Conservation (phyloP, 1,139 yeast genomes). For the Yamadazyma aaseri region DNA sequence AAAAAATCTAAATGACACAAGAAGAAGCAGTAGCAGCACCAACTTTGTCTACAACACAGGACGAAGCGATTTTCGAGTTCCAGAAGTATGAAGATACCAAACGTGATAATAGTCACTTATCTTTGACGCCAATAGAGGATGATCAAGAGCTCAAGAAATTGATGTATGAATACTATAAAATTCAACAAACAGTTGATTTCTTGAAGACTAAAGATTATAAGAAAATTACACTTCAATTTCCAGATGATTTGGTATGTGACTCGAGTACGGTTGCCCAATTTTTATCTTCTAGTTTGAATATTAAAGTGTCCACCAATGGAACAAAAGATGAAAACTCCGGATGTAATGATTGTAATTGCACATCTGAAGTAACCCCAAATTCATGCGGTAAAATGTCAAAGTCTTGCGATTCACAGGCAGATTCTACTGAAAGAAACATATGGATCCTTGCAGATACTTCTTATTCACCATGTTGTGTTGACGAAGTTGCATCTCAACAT, state of each 20-base stretch:
- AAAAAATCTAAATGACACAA: conserved; percentile 10
- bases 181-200: conserved; percentile 43
- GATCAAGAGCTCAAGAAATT: conserved; percentile 19
- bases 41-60: conserved; percentile 59
- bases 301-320: neutral
- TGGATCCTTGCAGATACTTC: conserved; percentile 94
- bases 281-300: conserved; percentile 24
- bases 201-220: conserved; percentile 33
- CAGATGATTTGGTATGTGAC: conserved; percentile 76
- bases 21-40: conserved; percentile 43
- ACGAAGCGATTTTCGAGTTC: conserved; percentile 48
- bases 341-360: conserved; percentile 4
- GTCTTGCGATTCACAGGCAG: neutral
- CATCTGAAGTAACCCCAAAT: no score
- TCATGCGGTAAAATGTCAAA: no score
- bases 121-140: conserved; percentile 19
- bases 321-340: neutral
- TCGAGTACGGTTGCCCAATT: conserved; percentile 66
- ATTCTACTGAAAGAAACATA: conserved; percentile 5
- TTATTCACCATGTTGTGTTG: conserved; percentile 93
- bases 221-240: conserved; percentile 82
- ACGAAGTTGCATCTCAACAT: conserved; percentile 95
- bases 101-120: conserved; percentile 33
- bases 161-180: conserved; percentile 50
- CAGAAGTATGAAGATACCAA: conserved; percentile 31